Conservation (phyloP, 352 stramenopile genomes). For the Halophytophthora polymorphica region DNA sequence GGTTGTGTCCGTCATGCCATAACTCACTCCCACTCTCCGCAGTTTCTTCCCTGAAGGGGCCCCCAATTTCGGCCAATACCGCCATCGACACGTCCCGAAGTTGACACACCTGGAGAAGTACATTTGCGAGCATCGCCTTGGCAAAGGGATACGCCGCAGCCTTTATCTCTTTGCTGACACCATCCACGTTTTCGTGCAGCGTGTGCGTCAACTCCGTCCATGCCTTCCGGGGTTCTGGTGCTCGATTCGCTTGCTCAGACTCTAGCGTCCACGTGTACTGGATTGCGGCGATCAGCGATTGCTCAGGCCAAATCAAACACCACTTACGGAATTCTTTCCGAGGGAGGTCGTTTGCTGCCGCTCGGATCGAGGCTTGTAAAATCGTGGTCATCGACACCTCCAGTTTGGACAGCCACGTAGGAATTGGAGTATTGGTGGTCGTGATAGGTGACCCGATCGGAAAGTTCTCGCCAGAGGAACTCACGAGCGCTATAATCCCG, state of each 20-base stretch:
- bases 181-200: conserved; percentile 30
- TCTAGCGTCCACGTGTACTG: conserved; percentile 56
- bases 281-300: conserved; percentile 57
- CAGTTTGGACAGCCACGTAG: conserved; percentile 55
- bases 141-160: conserved; percentile 31
- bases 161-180: conserved; percentile 51
- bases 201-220: conserved; percentile 31
- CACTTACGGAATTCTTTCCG: conserved; percentile 84
- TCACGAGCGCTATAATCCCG: conserved; percentile 61
- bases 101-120: conserved; percentile 47
- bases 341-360: conserved; percentile 53
- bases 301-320: conserved; percentile 75
- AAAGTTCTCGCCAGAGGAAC: conserved; percentile 48
- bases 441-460: conserved; percentile 51
- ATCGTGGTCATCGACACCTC: conserved; percentile 62
- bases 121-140: conserved; percentile 37
- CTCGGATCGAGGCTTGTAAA: conserved; percentile 61
- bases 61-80: conserved; percentile 29
- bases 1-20: conserved; percentile 2
- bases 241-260: conserved; percentile 44
- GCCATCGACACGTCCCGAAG: conserved; percentile 46
- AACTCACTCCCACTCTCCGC: conserved; percentile 1
- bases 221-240: conserved; percentile 15
- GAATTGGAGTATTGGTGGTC: conserved; percentile 34
- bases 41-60: conserved; percentile 8